phyloP scores from a whole-genome alignment of 169 alveolate genomes.

The Perkinsus marinus region DNA sequence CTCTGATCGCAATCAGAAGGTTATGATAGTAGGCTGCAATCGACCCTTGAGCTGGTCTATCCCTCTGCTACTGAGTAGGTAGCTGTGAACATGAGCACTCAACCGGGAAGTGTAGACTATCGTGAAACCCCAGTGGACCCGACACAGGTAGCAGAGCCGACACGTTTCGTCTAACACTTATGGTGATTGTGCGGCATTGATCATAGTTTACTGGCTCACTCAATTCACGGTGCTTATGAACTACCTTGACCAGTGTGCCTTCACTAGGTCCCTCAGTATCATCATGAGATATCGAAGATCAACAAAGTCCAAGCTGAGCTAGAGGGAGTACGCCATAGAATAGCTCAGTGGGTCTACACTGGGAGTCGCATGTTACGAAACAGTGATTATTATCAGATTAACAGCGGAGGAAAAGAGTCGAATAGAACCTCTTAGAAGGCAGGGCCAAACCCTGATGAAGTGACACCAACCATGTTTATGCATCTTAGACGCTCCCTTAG shows the following conservation, averaged over 20 bases:
- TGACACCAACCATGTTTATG: not conserved
- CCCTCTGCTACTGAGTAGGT: not conserved
- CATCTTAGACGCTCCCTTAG: not conserved
- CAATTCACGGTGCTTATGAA: too few relatives aligned
- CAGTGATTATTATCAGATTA: not conserved
- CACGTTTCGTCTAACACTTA: too few relatives aligned
- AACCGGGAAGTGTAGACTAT: not conserved
- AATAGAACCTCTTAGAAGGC: not conserved
- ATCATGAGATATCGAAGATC: not conserved
- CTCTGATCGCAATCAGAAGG: not conserved
- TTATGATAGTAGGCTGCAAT: not conserved
- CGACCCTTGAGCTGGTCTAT: not conserved
- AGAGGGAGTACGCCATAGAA: not conserved
- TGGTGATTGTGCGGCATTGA: too few relatives aligned
- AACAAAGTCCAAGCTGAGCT: not conserved
- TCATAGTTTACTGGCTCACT: too few relatives aligned
- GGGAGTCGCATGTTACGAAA: not conserved
- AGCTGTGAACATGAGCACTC: not conserved
- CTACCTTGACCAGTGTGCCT: not conserved
- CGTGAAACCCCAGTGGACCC: not conserved
- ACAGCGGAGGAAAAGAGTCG: not conserved
- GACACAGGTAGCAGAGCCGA: not conserved
- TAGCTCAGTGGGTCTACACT: not conserved
- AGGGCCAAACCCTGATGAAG: not conserved
- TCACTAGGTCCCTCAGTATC: not conserved